phyloP scores from a whole-genome alignment of 1,284 basidiomycete species.

The Sporisorium reilianum region DNA sequence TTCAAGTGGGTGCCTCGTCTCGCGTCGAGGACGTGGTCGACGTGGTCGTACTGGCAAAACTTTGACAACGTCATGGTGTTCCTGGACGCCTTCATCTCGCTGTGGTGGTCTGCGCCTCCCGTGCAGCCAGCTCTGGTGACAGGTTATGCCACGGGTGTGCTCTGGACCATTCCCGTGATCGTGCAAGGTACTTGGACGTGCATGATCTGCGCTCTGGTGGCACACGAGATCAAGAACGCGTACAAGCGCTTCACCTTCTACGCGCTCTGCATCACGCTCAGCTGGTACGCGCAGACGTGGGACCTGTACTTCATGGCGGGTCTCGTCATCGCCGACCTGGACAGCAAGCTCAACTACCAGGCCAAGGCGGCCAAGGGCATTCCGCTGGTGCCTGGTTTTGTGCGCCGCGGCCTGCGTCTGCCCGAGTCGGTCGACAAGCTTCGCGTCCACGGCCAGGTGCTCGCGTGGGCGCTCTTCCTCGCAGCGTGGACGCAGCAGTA shows the following conservation, averaged over 20 bases:
- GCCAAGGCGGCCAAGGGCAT: constrained; percentile 47
- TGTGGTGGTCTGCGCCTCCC: constrained; percentile 62
- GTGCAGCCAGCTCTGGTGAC: constrained; percentile 52
- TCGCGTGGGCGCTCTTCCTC: constrained; percentile 61
- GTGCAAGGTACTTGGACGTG: constrained; percentile 61
- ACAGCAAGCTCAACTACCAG: constrained; percentile 62
- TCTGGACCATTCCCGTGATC: constrained; percentile 65
- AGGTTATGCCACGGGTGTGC: constrained; percentile 63
- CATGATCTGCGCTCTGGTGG: constrained; percentile 57
- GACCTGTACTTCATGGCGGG: constrained; percentile 65
- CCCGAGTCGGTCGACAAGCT: constrained; percentile 37
- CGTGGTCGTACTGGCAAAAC: constrained; percentile 63
- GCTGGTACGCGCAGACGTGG: constrained; percentile 62
- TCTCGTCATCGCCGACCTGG: constrained; percentile 59
- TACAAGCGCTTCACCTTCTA: constrained; percentile 63
- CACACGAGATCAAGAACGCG: constrained; percentile 59
- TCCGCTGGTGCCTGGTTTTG: constrained; percentile 36
- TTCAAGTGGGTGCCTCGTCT: constrained; percentile 62
- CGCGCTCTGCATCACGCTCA: constrained; percentile 51
- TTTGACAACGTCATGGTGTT: constrained; percentile 60
- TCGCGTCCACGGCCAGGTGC: constrained; percentile 50
- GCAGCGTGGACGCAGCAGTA: constrained; percentile 51
- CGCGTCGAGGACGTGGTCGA: constrained; percentile 61
- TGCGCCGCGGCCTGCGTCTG: constrained; percentile 27
- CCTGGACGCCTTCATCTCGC: constrained; percentile 54